phyloP scores from a whole-genome alignment of 2,329 filamentous ascomycete species.

The Fusarium coicis region DNA sequence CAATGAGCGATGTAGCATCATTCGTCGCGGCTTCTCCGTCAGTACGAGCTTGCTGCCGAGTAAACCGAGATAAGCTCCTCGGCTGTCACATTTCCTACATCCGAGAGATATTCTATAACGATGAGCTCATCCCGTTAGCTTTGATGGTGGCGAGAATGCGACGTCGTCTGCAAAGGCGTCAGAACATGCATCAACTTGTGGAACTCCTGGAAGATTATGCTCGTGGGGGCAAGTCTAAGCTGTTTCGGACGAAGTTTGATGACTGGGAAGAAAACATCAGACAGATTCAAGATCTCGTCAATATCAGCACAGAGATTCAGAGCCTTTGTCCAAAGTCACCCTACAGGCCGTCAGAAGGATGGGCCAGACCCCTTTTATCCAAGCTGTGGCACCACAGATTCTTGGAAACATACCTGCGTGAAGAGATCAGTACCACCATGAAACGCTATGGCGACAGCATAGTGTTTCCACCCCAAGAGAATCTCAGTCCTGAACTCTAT shows the following conservation, averaged over 20 bases:
- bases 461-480: fast-evolving
- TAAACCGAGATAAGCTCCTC: neutral
- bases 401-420: neutral
- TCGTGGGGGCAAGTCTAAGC: neutral
- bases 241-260: neutral
- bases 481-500: neutral
- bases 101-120: neutral
- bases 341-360: neutral
- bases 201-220: neutral
- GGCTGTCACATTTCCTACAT: neutral
- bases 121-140: neutral
- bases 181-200: fast-evolving
- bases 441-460: fast-evolving
- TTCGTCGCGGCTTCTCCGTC: neutral
- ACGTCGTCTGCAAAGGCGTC: neutral
- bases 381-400: neutral
- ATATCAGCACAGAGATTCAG: neutral
- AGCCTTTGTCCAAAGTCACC: neutral
- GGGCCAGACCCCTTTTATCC: fast-evolving
- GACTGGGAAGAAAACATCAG: neutral
- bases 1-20: neutral
- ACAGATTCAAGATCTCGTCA: neutral
- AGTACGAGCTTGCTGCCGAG: neutral
- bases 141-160: neutral
- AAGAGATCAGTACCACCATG: neutral